Evolutionary conservation across 2,329 filamentous ascomycete species (phyloP).

Genomic region (Paecilomyces variotii): DNA sequence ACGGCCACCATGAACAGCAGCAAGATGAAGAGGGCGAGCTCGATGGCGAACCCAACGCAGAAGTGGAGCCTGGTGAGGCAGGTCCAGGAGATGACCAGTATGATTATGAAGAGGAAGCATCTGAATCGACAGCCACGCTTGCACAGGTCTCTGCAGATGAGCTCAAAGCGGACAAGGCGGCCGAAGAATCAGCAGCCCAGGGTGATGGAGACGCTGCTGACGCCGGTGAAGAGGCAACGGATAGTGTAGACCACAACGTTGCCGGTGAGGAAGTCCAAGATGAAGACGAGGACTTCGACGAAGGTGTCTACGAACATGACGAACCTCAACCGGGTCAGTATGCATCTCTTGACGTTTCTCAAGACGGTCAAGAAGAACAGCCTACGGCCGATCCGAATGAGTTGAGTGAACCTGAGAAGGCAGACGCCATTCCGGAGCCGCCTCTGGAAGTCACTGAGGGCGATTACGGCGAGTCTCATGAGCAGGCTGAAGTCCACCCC

Average conservation of each 20-base stretch:
- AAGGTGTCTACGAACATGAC: neutral
- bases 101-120: slow-evolving; percentile 20
- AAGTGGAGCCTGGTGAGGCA: neutral
- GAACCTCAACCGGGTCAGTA: neutral
- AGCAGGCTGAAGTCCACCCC: slow-evolving; percentile 3
- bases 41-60: slow-evolving; percentile 3
- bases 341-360: neutral
- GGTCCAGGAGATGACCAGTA: slow-evolving; percentile 13
- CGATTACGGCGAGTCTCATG: slow-evolving; percentile 7
- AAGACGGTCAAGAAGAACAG: neutral
- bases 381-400: neutral
- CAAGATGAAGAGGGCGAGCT: slow-evolving; percentile 8
- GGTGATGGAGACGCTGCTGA: slow-evolving; percentile 1
- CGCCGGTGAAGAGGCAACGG: neutral
- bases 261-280: slow-evolving; percentile 1
- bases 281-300: slow-evolving; percentile 2
- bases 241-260: neutral
- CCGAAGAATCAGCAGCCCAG: slow-evolving; percentile 5
- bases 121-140: slow-evolving; percentile 22
- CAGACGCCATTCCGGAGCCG: slow-evolving; percentile 6
- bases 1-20: slow-evolving; percentile 9
- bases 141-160: slow-evolving; percentile 11
- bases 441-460: slow-evolving; percentile 9
- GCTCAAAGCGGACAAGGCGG: slow-evolving; percentile 8
- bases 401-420: slow-evolving; percentile 8